These are phyloP conservation scores for Agaricus subrufescens DNA, from an alignment of 768 basidiomycete genomes.

Conservation along the genomic window DNA sequence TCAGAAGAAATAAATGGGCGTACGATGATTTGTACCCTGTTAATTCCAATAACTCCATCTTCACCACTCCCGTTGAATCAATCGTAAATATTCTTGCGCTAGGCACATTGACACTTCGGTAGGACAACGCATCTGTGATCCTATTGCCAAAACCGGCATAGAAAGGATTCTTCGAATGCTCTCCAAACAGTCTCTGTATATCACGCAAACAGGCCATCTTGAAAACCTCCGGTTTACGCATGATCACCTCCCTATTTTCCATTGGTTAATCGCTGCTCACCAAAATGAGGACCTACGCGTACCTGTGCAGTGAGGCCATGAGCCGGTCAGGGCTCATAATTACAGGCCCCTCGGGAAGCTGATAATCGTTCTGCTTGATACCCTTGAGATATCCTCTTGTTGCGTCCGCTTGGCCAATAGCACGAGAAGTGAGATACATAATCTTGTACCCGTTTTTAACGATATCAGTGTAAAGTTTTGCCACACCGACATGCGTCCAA, in stretches of 20 bases:
- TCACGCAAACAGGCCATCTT: constrained; percentile 99
- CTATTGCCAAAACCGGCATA: constrained; percentile 98
- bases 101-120: constrained; percentile 91
- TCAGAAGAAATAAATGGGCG: constrained; percentile 21
- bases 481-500: constrained; percentile 97
- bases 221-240: constrained; percentile 99
- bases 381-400: constrained; percentile 92
- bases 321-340: constrained; percentile 98
- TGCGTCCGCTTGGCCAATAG: constrained; percentile 96
- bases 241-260: constrained; percentile 81
- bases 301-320: constrained; percentile 94
- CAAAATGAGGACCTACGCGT: constrained; percentile 15
- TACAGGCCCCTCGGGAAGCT: constrained; percentile 96
- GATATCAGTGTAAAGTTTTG: constrained; percentile 96
- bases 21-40: constrained; percentile 97
- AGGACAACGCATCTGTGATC: constrained; percentile 98
- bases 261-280: not conserved
- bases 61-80: constrained; percentile 91
- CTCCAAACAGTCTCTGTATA: constrained; percentile 86
- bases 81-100: constrained; percentile 96
- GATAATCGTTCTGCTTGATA: constrained; percentile 93
- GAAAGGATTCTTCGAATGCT: constrained; percentile 69
- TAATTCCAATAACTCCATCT: constrained; percentile 93
- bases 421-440: constrained; percentile 94
- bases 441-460: constrained; percentile 95